Percentiles rank a stretch among this genome's conserved stretches.
Evolutionary conservation across 2,329 filamentous ascomycete species (phyloP).

Genomic region (Paracoccidioides brasiliensis): DNA sequence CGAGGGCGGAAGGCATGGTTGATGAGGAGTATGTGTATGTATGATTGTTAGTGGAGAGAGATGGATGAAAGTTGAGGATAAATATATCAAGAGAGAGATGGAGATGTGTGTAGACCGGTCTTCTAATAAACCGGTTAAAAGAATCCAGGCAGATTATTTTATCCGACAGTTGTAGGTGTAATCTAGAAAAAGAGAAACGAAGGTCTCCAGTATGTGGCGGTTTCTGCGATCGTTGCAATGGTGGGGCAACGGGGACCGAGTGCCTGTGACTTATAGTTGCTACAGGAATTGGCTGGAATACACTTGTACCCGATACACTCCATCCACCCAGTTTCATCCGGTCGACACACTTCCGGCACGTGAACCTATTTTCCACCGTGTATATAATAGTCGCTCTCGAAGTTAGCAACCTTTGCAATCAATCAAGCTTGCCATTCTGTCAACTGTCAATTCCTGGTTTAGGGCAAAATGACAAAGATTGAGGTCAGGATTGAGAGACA

Average conservation of each 20-base stretch:
- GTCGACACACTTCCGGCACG: too few relatives aligned
- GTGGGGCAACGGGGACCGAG: background rate
- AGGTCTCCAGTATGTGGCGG: constrained; percentile 11
- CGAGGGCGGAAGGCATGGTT: constrained; percentile 74
- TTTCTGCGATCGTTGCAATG: background rate
- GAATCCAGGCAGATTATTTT: background rate
- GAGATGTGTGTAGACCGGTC: background rate
- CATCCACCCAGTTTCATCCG: background rate
- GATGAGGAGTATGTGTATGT: constrained; percentile 4
- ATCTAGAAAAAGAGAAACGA: constrained; percentile 9
- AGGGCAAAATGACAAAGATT: background rate
- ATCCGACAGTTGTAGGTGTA: constrained; percentile 8
- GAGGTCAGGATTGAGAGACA: too few relatives aligned
- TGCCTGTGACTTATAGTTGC: background rate
- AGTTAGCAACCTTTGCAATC: too few relatives aligned
- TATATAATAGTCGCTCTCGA: too few relatives aligned
- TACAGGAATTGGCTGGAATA: background rate
- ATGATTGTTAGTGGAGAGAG: background rate
- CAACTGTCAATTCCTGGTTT: background rate
- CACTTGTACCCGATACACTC: background rate
- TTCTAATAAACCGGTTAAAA: background rate
- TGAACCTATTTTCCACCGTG: too few relatives aligned
- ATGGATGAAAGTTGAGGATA: background rate
- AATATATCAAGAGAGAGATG: background rate
- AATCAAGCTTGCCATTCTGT: too few relatives aligned